Base-by-base conservation (phyloP, 345 rosid genomes). In the Conringia planisiliqua region DNA sequence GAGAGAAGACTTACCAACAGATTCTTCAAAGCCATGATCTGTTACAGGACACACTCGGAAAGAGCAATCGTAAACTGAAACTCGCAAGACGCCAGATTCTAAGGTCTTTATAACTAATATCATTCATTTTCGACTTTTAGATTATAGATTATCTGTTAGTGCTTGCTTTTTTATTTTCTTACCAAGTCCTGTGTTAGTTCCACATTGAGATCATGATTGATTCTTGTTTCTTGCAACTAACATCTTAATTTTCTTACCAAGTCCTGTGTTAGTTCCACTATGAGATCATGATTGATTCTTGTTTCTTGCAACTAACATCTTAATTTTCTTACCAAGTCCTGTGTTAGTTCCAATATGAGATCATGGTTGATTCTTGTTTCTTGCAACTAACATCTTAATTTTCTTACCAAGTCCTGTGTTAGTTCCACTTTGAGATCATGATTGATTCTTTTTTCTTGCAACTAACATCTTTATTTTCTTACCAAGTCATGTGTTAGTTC, bases 11-110 rank as follows among this genome's bases (percentile, higher is more conserved):
- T 79, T 80, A 80, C 66, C 63, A 64, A 48, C 81, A 85, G 68
- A 80, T 88, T 39, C 73, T 87, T 68, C 75, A 70, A 67, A 83
- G 78, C 73, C 84, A 85, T 66, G 82, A 81, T 66, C 69, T 70
- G 17, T 33, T 72, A 32, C 76, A 6, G 26, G 24, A 70, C 10
- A 79, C 62, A 36, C 65, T 62, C n/a, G 72, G n/a, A 62, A 79
- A 55, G 71, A 75, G 20, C 39, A 60, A 40, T 60, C 26, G 20
- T 7, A 60, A 39, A 50, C 72, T 87, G 51, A 70, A 35, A 20
- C 82, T 64, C 42, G 83, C 87, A 0, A 86, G 81, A 65, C 58
- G 32, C 70, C 81, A 74, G 46, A 83, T 87, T 14, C 68, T 82
- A 70, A 88, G 96, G 96, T 90, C 46, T 65, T 48, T 5, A 18